These are phyloP conservation scores for Exophiala lecanii-corni DNA, from an alignment of 2,329 filamentous ascomycete species.

Conservation along the genomic window DNA sequence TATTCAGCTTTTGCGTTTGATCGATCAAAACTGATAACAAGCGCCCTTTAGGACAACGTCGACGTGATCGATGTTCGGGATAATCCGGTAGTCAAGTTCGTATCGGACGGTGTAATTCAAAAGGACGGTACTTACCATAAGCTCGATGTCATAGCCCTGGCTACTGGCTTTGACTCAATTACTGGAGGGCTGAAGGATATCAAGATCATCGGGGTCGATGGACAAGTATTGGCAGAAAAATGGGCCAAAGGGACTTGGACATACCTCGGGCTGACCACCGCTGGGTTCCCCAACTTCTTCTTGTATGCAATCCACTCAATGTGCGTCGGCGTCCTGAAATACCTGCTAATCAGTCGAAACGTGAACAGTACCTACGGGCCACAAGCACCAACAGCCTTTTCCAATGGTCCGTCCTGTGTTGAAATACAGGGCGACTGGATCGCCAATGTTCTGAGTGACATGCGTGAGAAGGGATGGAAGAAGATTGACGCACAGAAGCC, in stretches of 20 bases:
- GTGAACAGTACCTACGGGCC: slow-evolving; percentile 43
- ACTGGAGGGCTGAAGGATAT: slow-evolving; percentile 38
- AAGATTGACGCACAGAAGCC: slow-evolving; percentile 7
- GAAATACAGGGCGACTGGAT: slow-evolving; percentile 55
- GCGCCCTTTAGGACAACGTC: slow-evolving; percentile 42
- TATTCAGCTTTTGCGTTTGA: no score
- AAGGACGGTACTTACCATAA: slow-evolving; percentile 36
- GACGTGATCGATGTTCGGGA: slow-evolving; percentile 42
- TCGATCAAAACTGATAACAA: no score
- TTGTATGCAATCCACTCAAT: slow-evolving; percentile 40
- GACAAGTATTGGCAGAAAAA: slow-evolving; percentile 31
- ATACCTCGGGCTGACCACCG: slow-evolving; percentile 39
- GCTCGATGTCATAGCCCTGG: slow-evolving; percentile 38
- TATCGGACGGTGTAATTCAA: slow-evolving; percentile 36
- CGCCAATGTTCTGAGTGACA: slow-evolving; percentile 4
- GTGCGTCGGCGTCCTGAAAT: slow-evolving; percentile 43
- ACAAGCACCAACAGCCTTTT: slow-evolving; percentile 52
- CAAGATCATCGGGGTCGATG: slow-evolving; percentile 38
- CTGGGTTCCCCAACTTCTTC: slow-evolving; percentile 48
- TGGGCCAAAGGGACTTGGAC: slow-evolving; percentile 36
- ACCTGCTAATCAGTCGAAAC: no score
- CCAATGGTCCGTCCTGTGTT: slow-evolving; percentile 52
- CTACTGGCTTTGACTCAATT: slow-evolving; percentile 42
- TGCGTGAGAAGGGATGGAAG: slow-evolving; percentile 4
- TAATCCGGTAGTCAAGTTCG: slow-evolving; percentile 39